Conservation (phyloP, 805 yeast species). For the Limtongia smithiae region DNA sequence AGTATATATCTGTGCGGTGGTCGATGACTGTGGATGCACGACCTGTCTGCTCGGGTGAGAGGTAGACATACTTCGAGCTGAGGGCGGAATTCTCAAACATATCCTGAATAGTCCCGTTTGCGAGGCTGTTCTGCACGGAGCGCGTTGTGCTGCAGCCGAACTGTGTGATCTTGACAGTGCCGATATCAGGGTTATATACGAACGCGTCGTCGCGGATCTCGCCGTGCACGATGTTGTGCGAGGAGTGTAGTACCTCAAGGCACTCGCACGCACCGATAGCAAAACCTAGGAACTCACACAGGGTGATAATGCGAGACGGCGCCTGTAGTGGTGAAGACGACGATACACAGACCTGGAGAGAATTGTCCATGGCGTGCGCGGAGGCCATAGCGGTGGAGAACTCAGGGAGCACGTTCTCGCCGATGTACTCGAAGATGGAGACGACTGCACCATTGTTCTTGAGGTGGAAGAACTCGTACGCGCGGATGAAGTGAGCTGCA, state of each 20-base stretch:
- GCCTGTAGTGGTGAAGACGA: neutral
- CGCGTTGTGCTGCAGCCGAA: conserved; percentile 25
- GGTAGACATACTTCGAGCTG: conserved; percentile 14
- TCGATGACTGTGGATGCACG: conserved; percentile 24
- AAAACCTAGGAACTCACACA: conserved; percentile 27
- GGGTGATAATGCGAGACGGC: conserved; percentile 13
- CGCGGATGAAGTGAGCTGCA: conserved; percentile 16
- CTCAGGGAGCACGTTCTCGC: conserved; percentile 16
- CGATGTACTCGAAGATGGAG: conserved; percentile 25
- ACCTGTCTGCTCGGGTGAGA: conserved; percentile 31
- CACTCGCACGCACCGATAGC: conserved; percentile 29
- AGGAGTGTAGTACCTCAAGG: conserved; percentile 24
- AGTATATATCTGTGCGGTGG: conserved; percentile 30
- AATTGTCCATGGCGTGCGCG: neutral
- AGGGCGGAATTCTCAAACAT: conserved; percentile 13
- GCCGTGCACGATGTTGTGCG: conserved; percentile 29
- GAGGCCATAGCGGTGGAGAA: conserved; percentile 12
- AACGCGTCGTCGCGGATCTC: conserved; percentile 29
- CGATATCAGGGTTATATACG: conserved; percentile 16
- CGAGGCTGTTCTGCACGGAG: conserved; percentile 2
- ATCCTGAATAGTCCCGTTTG: conserved; percentile 5
- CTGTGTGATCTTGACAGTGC: conserved; percentile 24
- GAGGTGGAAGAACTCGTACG: conserved; percentile 19
- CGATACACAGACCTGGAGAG: conserved; percentile 1
- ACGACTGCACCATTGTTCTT: conserved; percentile 19